Evolutionary conservation across 2,329 filamentous ascomycete species (phyloP).

Genomic region (Cordyceps cateniannulata): DNA sequence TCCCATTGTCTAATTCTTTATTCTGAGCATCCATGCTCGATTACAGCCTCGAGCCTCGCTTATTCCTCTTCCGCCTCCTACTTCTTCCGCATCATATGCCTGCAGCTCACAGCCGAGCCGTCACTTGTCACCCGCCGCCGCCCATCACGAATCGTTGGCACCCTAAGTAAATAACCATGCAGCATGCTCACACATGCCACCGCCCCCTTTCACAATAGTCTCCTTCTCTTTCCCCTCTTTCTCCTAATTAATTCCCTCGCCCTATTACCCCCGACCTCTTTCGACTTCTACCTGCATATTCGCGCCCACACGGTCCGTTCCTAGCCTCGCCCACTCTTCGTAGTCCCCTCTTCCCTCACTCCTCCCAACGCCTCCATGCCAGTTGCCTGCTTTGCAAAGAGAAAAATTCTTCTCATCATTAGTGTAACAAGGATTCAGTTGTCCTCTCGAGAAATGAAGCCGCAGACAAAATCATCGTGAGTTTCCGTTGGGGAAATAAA

Average conservation of each 20-base stretch:
- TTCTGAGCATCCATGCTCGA: not conserved
- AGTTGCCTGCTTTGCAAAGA: not conserved
- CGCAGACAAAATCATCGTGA: not conserved
- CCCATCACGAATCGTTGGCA: not conserved
- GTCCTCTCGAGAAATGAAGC: not conserved
- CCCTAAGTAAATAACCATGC: not conserved
- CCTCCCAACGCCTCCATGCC: not conserved
- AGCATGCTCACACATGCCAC: too few species aligned
- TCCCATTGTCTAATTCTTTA: not conserved
- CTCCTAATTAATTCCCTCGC: not conserved
- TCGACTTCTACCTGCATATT: not conserved
- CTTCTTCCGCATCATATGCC: not conserved
- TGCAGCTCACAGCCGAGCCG: not conserved
- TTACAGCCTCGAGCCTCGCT: not conserved
- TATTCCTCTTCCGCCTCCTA: not conserved
- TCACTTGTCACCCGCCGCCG: not conserved
- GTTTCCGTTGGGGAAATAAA: not conserved
- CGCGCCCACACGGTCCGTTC: conserved; percentile 3
- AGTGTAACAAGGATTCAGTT: not conserved
- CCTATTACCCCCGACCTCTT: not conserved
- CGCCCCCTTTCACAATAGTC: too few species aligned
- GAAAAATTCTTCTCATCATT: not conserved
- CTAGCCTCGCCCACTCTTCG: not conserved
- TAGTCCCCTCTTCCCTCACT: not conserved
- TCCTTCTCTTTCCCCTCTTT: not conserved